phyloP scores from a whole-genome alignment of 306 rosid genomes.

The Malus domestica region DNA sequence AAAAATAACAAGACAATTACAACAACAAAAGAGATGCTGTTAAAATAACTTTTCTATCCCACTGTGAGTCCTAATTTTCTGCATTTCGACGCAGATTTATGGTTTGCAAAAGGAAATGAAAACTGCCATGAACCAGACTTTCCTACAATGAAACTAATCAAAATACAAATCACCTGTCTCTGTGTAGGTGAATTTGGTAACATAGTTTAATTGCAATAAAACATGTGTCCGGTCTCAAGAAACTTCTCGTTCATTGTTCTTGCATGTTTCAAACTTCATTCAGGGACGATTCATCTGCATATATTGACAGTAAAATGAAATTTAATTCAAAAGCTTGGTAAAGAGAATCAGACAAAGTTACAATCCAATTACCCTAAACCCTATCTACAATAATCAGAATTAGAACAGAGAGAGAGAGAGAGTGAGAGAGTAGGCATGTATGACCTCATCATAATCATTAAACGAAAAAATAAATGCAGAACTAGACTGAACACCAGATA shows the following conservation, averaged over 20 bases:
- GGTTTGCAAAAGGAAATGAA: background rate
- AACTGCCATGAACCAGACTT: background rate
- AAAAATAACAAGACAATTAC: background rate
- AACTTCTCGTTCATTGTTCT: conserved; percentile 10
- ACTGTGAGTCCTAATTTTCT: background rate
- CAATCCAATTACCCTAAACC: background rate
- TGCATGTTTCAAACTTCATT: conserved; percentile 19
- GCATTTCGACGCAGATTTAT: background rate
- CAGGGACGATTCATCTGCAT: conserved; percentile 47
- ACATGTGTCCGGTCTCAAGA: conserved; percentile 3
- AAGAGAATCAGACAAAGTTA: background rate
- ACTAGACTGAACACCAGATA: background rate
- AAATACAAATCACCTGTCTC: background rate
- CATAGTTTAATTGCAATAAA: background rate
- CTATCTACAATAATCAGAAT: background rate
- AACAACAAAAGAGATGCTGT: background rate
- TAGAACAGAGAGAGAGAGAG: background rate
- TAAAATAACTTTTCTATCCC: background rate
- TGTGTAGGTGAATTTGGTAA: background rate
- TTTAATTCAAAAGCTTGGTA: background rate
- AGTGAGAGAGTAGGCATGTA: background rate
- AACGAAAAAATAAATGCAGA: background rate
- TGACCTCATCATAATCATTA: background rate
- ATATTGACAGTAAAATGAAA: conserved; percentile 1
- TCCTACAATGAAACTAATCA: background rate